Evolutionary conservation across 1,139 yeast species (phyloP).

Genomic region (Yamadazyma triangularis): DNA sequence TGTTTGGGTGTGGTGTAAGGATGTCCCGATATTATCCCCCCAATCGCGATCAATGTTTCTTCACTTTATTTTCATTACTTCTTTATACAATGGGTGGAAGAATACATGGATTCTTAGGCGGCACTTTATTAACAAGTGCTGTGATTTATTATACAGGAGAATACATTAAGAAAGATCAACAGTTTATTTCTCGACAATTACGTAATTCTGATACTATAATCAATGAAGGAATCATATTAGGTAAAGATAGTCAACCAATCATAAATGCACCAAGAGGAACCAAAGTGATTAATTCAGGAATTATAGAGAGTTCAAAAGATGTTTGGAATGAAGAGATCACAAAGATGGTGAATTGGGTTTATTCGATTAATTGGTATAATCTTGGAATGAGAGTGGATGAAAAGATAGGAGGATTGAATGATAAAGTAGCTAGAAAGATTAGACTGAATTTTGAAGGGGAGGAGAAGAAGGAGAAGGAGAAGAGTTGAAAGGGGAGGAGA

Average conservation of each 20-base stretch:
- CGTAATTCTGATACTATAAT: slow-evolving; percentile 45
- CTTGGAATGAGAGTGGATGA: slow-evolving; percentile 36
- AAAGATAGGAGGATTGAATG: slow-evolving; percentile 25
- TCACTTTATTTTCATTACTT: too few species aligned
- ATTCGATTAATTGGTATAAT: slow-evolving; percentile 50
- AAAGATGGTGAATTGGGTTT: slow-evolving; percentile 61
- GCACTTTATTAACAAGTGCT: slow-evolving; percentile 63
- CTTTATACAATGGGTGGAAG: slow-evolving; percentile 51
- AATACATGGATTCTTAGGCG: slow-evolving; percentile 66
- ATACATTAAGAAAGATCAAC: slow-evolving; percentile 49
- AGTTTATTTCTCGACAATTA: slow-evolving; percentile 45
- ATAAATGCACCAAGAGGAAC: slow-evolving; percentile 19
- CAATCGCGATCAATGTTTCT: background rate
- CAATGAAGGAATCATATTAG: slow-evolving; percentile 44
- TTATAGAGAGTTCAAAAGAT: slow-evolving; percentile 66
- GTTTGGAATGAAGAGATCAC: slow-evolving; percentile 80
- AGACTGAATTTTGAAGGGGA: background rate
- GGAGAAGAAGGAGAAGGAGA: slow-evolving; percentile 26
- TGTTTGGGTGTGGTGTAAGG: too few species aligned
- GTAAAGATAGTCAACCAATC: slow-evolving; percentile 27
- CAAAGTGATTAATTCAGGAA: slow-evolving; percentile 34
- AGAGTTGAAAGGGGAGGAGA: slow-evolving; percentile 30
- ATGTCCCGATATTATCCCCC: too few species aligned
- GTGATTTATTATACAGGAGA: slow-evolving; percentile 61
- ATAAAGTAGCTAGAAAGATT: slow-evolving; percentile 22